Conservation (phyloP, 768 basidiomycete species). For the Plicaturopsis crispa region DNA sequence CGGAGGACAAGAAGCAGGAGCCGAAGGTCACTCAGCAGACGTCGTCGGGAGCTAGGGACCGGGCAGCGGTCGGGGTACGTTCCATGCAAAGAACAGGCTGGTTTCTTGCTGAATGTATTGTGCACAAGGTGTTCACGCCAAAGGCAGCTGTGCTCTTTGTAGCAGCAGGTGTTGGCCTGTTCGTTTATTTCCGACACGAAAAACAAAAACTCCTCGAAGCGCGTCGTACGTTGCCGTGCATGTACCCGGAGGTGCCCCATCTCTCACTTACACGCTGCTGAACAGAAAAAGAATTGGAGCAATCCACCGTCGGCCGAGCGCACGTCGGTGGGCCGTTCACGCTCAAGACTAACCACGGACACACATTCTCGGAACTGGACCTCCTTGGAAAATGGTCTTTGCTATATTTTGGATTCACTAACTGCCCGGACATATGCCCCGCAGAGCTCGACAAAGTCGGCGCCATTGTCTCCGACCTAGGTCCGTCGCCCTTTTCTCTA, state of each 20-base stretch:
- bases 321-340: conserved; percentile 89
- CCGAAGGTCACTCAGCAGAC: no score
- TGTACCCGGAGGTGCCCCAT: conserved; percentile 2
- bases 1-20: no score
- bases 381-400: conserved; percentile 87
- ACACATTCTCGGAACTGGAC: conserved; percentile 75
- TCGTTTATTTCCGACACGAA: conserved; percentile 83
- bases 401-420: conserved; percentile 98
- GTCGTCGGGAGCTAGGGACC: no score
- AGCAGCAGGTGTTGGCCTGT: conserved; percentile 73
- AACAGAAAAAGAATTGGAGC: conserved; percentile 67
- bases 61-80: no score
- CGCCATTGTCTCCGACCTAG: conserved; percentile 60
- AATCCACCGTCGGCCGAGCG: conserved; percentile 74
- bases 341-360: conserved; percentile 56
- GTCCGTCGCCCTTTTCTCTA: conserved; percentile 34
- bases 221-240: conserved; percentile 47
- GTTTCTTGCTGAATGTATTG: not conserved
- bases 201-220: conserved; percentile 72
- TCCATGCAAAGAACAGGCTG: no score
- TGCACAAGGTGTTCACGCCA: conserved; percentile 85
- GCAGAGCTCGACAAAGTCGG: conserved; percentile 96
- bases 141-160: conserved; percentile 78
- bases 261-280: not conserved
- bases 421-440: conserved; percentile 98